Evolutionary conservation across 1,284 basidiomycete species (phyloP).

Genomic region (Pseudozyma thailandica): DNA sequence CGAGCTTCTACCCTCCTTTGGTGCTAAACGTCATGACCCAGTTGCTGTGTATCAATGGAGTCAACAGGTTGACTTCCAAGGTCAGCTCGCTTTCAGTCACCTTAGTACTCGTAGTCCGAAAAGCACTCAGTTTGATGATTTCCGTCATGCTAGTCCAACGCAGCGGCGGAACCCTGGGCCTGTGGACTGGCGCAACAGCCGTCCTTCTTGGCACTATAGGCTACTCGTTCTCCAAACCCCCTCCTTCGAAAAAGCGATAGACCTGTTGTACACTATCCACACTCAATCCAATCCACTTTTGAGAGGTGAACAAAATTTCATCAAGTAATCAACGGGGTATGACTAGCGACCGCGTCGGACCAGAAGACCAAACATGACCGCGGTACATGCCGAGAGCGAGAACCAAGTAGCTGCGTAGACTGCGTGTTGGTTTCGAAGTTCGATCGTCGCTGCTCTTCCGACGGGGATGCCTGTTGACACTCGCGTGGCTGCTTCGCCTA

Average conservation of each 20-base stretch:
- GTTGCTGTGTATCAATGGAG: constrained; percentile 87
- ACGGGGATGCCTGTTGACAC: constrained; percentile 83
- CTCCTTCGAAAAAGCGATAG: not conserved
- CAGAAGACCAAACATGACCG: constrained; percentile 57
- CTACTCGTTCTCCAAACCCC: constrained; percentile 69
- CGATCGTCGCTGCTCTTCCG: constrained; percentile 83
- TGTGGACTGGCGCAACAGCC: constrained; percentile 68
- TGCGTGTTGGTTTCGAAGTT: constrained; percentile 91
- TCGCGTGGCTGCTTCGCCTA: constrained; percentile 76
- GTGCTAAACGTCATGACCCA: constrained; percentile 82
- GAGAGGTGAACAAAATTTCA: too few species aligned
- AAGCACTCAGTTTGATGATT: constrained; percentile 84
- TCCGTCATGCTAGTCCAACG: constrained; percentile 73
- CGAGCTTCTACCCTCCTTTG: constrained; percentile 77
- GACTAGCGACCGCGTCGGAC: constrained; percentile 46
- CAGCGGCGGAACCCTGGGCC: constrained; percentile 54
- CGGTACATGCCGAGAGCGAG: constrained; percentile 56
- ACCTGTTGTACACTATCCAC: too few species aligned
- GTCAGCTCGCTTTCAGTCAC: constrained; percentile 86
- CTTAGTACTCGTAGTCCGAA: constrained; percentile 86
- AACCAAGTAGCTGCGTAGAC: constrained; percentile 92
- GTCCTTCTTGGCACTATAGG: constrained; percentile 79
- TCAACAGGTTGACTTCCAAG: constrained; percentile 80
- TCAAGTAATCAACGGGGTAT: not conserved
- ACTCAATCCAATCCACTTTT: too few species aligned